Percentiles rank a stretch among this genome's conserved stretches.
These are phyloP conservation scores for Metschnikowia drakensbergensis DNA, from an alignment of 805 yeast species.

Conservation along the genomic window DNA sequence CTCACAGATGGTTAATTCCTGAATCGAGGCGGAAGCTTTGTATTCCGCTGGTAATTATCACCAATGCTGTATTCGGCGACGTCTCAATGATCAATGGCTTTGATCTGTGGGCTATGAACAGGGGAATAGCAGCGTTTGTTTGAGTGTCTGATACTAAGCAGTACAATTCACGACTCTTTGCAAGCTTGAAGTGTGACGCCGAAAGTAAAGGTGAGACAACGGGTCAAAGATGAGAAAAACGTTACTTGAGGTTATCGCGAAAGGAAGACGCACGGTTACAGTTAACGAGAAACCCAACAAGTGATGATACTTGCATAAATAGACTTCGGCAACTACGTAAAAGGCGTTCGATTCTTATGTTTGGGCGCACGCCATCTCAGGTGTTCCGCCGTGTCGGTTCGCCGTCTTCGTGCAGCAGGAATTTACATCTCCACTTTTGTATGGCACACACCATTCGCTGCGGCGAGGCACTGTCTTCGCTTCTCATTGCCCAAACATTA, in stretches of 20 bases:
- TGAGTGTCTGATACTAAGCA: background rate
- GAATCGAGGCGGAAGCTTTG: too few species aligned
- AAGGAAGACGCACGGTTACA: constrained; percentile 3
- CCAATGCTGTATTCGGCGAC: too few species aligned
- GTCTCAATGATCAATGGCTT: background rate
- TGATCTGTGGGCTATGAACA: background rate
- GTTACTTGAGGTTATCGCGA: constrained; percentile 3
- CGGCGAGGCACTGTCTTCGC: background rate
- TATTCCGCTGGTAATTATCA: too few species aligned
- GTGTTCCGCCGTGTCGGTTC: too few species aligned
- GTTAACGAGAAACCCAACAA: constrained; percentile 1
- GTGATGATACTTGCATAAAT: background rate
- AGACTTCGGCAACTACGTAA: background rate
- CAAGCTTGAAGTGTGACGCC: background rate
- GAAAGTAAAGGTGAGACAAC: background rate
- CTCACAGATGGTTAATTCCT: too few species aligned
- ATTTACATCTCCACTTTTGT: too few species aligned
- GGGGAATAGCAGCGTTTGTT: too few species aligned
- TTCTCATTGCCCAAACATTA: background rate
- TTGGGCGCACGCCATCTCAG: too few species aligned
- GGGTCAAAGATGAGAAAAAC: constrained; percentile 2
- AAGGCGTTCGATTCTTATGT: background rate
- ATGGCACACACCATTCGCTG: background rate
- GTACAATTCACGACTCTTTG: background rate
- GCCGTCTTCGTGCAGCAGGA: too few species aligned